Conservation (phyloP, 208 protist genomes). For the Naegleria lovaniensis region DNA sequence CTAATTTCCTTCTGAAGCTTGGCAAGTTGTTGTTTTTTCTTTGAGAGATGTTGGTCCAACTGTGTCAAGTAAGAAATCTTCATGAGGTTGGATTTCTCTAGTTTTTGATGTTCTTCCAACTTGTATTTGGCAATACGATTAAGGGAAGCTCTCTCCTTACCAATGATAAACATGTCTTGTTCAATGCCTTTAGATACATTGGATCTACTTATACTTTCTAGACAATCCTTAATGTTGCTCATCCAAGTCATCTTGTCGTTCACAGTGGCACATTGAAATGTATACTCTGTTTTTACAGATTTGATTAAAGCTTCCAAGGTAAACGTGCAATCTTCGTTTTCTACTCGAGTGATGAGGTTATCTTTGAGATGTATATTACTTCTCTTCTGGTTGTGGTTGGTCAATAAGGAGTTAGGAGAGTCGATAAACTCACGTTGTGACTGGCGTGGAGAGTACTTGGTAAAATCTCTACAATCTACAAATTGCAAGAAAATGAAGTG, state of each 20-base stretch:
- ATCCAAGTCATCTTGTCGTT: background rate
- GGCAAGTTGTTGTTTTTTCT: background rate
- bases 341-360: background rate
- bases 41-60: background rate
- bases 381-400: background rate
- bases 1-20: background rate
- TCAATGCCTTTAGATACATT: background rate
- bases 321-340: background rate
- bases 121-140: background rate
- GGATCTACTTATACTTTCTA: background rate
- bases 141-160: background rate
- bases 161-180: background rate
- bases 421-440: background rate
- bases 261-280: background rate
- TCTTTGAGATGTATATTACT: background rate
- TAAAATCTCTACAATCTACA: background rate
- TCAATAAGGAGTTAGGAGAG: background rate
- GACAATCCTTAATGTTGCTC: background rate
- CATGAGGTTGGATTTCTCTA: background rate
- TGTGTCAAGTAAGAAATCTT: background rate
- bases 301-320: background rate
- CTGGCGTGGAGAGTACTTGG: background rate
- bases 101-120: background rate
- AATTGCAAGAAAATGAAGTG: background rate
- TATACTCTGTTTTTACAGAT: background rate